Evolutionary conservation across 768 basidiomycete species (phyloP).

Genomic region (Cystobasidium tubakii): DNA sequence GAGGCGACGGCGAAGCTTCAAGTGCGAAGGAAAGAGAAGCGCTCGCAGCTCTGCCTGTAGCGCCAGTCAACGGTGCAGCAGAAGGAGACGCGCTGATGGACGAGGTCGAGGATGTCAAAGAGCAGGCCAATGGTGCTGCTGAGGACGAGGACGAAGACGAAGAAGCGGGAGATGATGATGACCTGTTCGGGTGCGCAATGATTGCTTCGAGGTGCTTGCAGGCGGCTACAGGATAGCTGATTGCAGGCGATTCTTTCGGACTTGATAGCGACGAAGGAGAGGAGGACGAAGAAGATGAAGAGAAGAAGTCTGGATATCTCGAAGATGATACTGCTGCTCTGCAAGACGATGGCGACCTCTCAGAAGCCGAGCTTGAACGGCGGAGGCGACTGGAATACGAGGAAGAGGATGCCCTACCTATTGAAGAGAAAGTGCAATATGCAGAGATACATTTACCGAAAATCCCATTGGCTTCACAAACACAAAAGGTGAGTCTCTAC

Average conservation of each 20-base stretch:
- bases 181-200: slow-evolving; percentile 43
- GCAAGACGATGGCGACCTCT: slow-evolving; percentile 56
- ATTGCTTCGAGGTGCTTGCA: not conserved
- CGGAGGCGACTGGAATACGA: slow-evolving; percentile 49
- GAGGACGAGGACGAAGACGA: slow-evolving; percentile 30
- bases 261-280: slow-evolving; percentile 29
- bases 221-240: not conserved
- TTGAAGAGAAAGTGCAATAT: slow-evolving; percentile 42
- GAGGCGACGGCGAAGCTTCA: slow-evolving; percentile 11
- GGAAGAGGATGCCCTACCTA: slow-evolving; percentile 46
- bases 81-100: slow-evolving; percentile 16
- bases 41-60: slow-evolving; percentile 1
- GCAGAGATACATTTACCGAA: slow-evolving; percentile 75
- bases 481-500: slow-evolving; percentile 59
- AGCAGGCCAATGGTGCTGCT: not conserved
- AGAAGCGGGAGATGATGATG: slow-evolving; percentile 37
- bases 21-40: slow-evolving; percentile 1
- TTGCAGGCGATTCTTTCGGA: not conserved
- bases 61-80: slow-evolving; percentile 21
- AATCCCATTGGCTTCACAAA: slow-evolving; percentile 56
- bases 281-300: not conserved
- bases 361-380: slow-evolving; percentile 46
- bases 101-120: slow-evolving; percentile 19
- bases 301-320: not conserved
- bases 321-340: slow-evolving; percentile 14